These are phyloP conservation scores for Zopfia rhizophila DNA, from an alignment of 2,329 filamentous ascomycete species.

Conservation along the genomic window DNA sequence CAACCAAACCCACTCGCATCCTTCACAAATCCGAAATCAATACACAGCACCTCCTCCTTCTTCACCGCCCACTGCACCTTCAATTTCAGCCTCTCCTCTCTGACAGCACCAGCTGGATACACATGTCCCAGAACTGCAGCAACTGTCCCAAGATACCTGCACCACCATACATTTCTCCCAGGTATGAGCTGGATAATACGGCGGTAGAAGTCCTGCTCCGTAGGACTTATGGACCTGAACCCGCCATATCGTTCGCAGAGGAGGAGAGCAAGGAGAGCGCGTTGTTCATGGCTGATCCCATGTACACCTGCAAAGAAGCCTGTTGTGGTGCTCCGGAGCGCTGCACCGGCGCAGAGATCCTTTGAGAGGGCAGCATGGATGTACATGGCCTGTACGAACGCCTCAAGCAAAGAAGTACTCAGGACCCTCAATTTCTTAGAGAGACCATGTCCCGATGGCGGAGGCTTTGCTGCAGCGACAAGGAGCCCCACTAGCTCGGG, in stretches of 20 bases:
- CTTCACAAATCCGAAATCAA: conserved; percentile 39
- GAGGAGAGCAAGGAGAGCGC: conserved; percentile 76
- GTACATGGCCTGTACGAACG: conserved; percentile 70
- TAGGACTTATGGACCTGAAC: conserved; percentile 63
- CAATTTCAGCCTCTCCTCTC: conserved; percentile 47
- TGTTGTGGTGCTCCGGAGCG: conserved; percentile 76
- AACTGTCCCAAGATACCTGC: conserved; percentile 70
- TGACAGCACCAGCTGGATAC: conserved; percentile 68
- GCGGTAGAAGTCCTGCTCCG: conserved; percentile 65
- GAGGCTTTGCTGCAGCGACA: conserved; percentile 55
- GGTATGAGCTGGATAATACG: conserved; percentile 66
- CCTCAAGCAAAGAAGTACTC: conserved; percentile 60
- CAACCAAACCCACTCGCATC: conserved; percentile 21
- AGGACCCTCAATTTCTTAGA: conserved; percentile 52
- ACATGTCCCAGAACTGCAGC: conserved; percentile 67
- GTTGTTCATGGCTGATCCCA: conserved; percentile 76
- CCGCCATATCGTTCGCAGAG: conserved; percentile 80
- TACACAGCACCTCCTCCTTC: conserved; percentile 42
- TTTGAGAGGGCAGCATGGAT: conserved; percentile 56
- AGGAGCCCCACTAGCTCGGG: conserved; percentile 61
- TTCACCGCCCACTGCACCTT: conserved; percentile 34
- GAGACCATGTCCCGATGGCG: conserved; percentile 39
- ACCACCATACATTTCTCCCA: conserved; percentile 70
- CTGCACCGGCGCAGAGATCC: conserved; percentile 67
- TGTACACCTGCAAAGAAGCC: conserved; percentile 75